phyloP scores from a whole-genome alignment of 345 rosid species.

The Acer yangbiense region DNA sequence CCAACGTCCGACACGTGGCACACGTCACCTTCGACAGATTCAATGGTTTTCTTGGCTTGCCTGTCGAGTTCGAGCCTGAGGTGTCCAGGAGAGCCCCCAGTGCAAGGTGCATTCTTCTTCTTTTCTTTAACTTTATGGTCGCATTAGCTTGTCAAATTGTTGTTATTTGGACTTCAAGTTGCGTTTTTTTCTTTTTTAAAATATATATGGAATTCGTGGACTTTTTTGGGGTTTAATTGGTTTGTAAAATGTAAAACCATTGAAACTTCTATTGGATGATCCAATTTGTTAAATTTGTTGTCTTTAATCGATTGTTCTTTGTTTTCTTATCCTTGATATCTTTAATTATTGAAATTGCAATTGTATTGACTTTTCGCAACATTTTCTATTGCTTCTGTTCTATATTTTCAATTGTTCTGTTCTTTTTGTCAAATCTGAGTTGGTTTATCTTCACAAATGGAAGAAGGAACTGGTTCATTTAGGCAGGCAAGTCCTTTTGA shows the following conservation, averaged over 20 bases:
- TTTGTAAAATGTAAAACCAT: no score
- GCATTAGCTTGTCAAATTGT: background rate
- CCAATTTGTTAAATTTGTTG: background rate
- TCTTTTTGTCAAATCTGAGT: no score
- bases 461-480: no score
- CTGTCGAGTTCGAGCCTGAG: constrained; percentile 89
- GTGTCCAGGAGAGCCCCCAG: constrained; percentile 84
- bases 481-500: no score
- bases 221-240: background rate
- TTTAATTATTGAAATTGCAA: background rate
- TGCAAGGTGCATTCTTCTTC: constrained; percentile 61
- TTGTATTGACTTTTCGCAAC: no score
- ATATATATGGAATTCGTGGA: background rate
- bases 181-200: no score
- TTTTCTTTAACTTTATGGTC: background rate
- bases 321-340: background rate
- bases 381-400: no score
- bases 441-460: no score
- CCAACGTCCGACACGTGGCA: constrained; percentile 79
- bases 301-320: background rate
- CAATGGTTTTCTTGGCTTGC: constrained; percentile 89
- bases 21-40: constrained; percentile 96
- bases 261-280: background rate
- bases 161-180: background rate
- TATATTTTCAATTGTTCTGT: no score